Percentiles rank a stretch among this genome's conserved stretches.
These are phyloP conservation scores for Sugiyamaella japonica DNA, from an alignment of 1,139 yeast species.

Conservation along the genomic window DNA sequence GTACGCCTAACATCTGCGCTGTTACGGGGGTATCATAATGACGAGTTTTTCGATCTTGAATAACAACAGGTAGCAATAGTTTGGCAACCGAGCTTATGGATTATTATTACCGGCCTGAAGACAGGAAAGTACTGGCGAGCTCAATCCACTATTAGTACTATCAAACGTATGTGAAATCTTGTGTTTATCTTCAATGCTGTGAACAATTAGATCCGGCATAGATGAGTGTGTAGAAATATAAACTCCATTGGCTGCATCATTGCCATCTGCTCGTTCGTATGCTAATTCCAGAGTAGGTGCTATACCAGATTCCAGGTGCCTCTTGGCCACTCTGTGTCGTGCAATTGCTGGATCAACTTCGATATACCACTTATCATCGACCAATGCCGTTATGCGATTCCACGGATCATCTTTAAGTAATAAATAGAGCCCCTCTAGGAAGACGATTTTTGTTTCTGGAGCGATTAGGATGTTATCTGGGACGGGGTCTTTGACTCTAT, in stretches of 20 bases:
- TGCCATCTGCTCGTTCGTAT: slow-evolving; percentile 57
- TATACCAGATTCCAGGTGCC: slow-evolving; percentile 75
- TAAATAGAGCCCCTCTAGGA: slow-evolving; percentile 56
- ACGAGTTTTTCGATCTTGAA: slow-evolving; percentile 30
- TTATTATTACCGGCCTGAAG: not conserved
- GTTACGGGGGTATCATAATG: slow-evolving; percentile 35
- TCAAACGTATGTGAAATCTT: not conserved
- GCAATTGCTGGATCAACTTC: slow-evolving; percentile 50
- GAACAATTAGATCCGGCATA: slow-evolving; percentile 39
- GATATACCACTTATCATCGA: slow-evolving; percentile 43
- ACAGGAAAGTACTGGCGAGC: not conserved
- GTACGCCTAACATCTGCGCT: slow-evolving; percentile 32
- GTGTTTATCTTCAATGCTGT: slow-evolving; percentile 30
- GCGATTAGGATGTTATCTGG: slow-evolving; percentile 50
- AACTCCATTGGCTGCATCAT: slow-evolving; percentile 69
- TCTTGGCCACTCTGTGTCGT: slow-evolving; percentile 58
- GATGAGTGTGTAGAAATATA: slow-evolving; percentile 51
- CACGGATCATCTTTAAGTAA: slow-evolving; percentile 43
- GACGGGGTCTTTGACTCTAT: slow-evolving; percentile 59
- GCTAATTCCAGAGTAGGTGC: slow-evolving; percentile 60
- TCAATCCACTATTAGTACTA: too few relatives aligned
- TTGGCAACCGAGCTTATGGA: too few relatives aligned
- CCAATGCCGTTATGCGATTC: slow-evolving; percentile 36
- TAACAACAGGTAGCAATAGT: too few relatives aligned
- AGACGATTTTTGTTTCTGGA: slow-evolving; percentile 47